Percentiles rank a stretch among this genome's conserved stretches.
Evolutionary conservation across 371 early-diverging fungal genomes (phyloP).

Genomic region (Gilbertella persicaria): DNA sequence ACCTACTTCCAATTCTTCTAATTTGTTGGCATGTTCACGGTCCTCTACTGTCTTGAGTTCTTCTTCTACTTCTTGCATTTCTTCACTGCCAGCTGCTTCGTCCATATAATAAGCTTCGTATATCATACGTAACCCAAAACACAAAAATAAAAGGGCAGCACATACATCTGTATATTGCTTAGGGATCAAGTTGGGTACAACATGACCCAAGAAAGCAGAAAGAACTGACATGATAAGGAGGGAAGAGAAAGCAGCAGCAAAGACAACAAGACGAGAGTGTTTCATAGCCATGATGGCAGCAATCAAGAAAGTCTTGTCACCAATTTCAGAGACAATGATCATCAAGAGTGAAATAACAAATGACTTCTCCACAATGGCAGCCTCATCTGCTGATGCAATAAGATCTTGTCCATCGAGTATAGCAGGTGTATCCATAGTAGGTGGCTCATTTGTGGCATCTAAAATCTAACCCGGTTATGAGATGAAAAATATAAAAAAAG

Average conservation of each 20-base stretch:
- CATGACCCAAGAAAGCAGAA: slow-evolving; percentile 89
- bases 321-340: slow-evolving; percentile 93
- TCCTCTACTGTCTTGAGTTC: slow-evolving; percentile 84
- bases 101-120: slow-evolving; percentile 87
- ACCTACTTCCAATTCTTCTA: slow-evolving; percentile 53
- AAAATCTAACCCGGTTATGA: neutral
- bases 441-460: neutral
- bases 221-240: slow-evolving; percentile 92
- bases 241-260: slow-evolving; percentile 85
- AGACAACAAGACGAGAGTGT: slow-evolving; percentile 83
- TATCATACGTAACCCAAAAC: slow-evolving; percentile 90
- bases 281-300: slow-evolving; percentile 97
- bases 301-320: slow-evolving; percentile 97
- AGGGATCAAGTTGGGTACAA: slow-evolving; percentile 84
- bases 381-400: neutral
- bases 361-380: slow-evolving; percentile 29
- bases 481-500: neutral
- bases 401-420: neutral
- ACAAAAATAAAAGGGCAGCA: slow-evolving; percentile 83
- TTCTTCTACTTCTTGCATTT: slow-evolving; percentile 85
- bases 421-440: neutral
- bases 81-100: slow-evolving; percentile 82
- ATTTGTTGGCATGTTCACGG: slow-evolving; percentile 55
- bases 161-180: slow-evolving; percentile 80
- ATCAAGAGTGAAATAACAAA: slow-evolving; percentile 70